Percentiles rank a stretch among this genome's conserved stretches.
These are phyloP conservation scores for Sextonia rubra DNA, from an alignment of 164 flowering plant species.

Conservation along the genomic window DNA sequence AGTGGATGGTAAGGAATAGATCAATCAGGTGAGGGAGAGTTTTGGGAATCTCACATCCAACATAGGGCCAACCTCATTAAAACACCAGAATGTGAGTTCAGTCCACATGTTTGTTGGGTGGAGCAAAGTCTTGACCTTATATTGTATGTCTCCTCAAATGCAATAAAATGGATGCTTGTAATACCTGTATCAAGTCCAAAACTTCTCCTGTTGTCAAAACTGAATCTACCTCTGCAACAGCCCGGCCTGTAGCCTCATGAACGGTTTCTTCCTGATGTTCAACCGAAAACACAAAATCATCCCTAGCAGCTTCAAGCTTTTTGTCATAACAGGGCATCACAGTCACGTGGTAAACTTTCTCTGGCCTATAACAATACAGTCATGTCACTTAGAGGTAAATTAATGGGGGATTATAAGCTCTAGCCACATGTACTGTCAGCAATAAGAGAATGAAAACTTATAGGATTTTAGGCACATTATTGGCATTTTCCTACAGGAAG, in stretches of 20 bases:
- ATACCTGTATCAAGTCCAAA: constrained; percentile 83
- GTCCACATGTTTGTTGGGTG: background rate
- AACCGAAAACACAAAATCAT: constrained; percentile 70
- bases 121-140: background rate
- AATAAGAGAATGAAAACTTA: background rate
- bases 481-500: too few species aligned
- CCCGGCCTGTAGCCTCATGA: constrained; percentile 19
- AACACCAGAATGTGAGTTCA: background rate
- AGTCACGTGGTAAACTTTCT: constrained; percentile 83
- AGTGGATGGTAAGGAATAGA: background rate
- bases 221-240: constrained; percentile 79
- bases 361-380: constrained; percentile 49
- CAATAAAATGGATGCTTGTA: background rate
- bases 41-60: background rate
- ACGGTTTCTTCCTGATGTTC: constrained; percentile 34
- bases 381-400: constrained; percentile 6
- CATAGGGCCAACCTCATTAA: background rate
- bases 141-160: background rate
- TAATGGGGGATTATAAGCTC: background rate
- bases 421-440: background rate
- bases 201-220: constrained; percentile 97
- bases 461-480: too few species aligned
- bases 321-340: constrained; percentile 99
- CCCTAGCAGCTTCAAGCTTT: constrained; percentile 96
- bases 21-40: background rate